Evolutionary conservation across 495 filamentous ascomycete genomes (phyloP), one percentile per base, ranked within the genome.

Genomic region (Penicillium ucsense): DNA sequence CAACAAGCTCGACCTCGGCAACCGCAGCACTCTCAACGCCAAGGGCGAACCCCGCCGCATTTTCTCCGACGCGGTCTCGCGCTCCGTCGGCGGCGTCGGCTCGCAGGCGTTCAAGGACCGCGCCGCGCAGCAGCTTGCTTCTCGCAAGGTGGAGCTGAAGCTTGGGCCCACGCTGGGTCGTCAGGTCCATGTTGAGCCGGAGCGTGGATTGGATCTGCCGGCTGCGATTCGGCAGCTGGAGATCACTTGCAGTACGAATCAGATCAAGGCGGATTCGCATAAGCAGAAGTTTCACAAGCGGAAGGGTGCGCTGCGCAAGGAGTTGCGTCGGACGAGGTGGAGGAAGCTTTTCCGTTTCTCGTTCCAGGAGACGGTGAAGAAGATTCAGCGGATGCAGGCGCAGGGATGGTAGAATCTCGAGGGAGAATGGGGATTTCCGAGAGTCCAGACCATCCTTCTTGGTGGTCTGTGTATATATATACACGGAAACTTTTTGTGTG

Each of bases 281-380:
- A 27, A 41, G 4, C 70, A 73, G 51, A 63, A 54, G 45, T 70
- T 59, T 41, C 66, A 73, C 57, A 51, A 66, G 29, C 49, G 68
- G 8, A 61, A 61, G 49, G 70, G 70, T 40, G 57, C 64, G 64
- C 34, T 59, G 56, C 50, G 52, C 31, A 73, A 72, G 63, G 52
- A 62, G 47, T 36, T 58, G 48, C 53, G 56, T 45, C 62, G 61
- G 43, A 33, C 41, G 45, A 55, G 70, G 41, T 73, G 70, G 70
- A 62, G 65, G 55, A 66, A 56, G 45, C 55, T 73, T 54, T 73
- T 73, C 47, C 63, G 64, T 54, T 68, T 63, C 41, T 73, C 70
- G 10, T 72, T 72, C 45, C 44, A 60, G 47, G 51, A 60, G 40
- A 74, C 70, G 43, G 67, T 72, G 40, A 45, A 50, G 37, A 66